Conservation (phyloP, 495 filamentous ascomycete species). For the Pyrenula massariospora region DNA sequence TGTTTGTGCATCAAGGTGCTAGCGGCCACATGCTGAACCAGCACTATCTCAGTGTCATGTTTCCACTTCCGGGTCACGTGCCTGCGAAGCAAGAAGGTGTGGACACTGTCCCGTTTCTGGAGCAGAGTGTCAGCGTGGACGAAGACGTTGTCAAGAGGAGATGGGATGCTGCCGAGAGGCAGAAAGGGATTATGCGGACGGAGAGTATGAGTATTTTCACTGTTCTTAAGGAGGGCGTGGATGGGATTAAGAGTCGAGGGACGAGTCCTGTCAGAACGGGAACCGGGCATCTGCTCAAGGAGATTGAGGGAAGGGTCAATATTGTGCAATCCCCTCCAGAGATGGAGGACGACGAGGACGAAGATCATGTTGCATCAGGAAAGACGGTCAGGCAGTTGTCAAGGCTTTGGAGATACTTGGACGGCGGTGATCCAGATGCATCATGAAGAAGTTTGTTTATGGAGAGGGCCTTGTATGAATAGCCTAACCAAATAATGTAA, state of each 20-base stretch:
- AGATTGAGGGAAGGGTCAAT: conserved; percentile 3
- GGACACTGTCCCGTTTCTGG: conserved; percentile 4
- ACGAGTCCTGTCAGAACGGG: background rate
- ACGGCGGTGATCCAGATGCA: conserved; percentile 39
- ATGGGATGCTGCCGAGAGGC: background rate
- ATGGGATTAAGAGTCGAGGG: background rate
- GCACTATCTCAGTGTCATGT: conserved; percentile 79
- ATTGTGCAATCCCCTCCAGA: background rate
- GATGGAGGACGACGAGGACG: background rate
- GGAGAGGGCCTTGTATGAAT: too few relatives aligned
- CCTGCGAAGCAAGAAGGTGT: conserved; percentile 8
- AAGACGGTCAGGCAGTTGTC: conserved; percentile 52
- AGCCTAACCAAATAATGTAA: too few relatives aligned
- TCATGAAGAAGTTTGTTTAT: too few relatives aligned
- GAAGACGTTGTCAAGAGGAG: conserved; percentile 2
- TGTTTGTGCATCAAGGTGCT: conserved; percentile 52
- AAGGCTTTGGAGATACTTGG: conserved; percentile 56
- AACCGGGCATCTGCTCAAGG: conserved; percentile 1
- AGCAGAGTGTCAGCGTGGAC: conserved; percentile 7
- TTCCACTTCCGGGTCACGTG: conserved; percentile 24
- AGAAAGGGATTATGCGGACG: conserved; percentile 1
- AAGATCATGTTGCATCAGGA: conserved; percentile 6
- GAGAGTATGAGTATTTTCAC: conserved; percentile 2
- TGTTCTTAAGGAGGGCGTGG: background rate
- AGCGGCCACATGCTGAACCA: conserved; percentile 67